Evolutionary conservation across 2,329 filamentous ascomycete species (phyloP), one percentile per base, ranked within the genome.

Genomic region (Cladosporium sp.): DNA sequence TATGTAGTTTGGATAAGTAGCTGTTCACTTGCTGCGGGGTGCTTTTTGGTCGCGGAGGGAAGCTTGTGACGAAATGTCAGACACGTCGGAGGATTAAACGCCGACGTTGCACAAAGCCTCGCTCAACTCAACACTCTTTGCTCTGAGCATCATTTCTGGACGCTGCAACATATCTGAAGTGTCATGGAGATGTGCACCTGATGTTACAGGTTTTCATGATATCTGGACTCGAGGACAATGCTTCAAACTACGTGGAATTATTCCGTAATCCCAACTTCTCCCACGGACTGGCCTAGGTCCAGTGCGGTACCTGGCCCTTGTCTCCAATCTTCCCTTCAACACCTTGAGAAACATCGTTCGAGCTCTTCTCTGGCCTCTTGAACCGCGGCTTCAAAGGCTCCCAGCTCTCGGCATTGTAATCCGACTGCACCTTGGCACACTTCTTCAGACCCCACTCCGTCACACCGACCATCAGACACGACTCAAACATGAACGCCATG

Each of bases 331-430:
- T 43, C 3, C 62, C 63, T 13, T 59, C 38, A 3, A 31, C 46
- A 13, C 49, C 56, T 18, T 53, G 38, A 32, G 51, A 46, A 10
- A 49, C 45, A 18, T 58, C 59, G 52, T 62, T 64, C 19, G 53
- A 50, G 13, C 61, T 56, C 50, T 57, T 54, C 35, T 50, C 54
- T 22, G 58, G 58, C 49, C 61, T 40, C 42, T 52, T 33, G 56
- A 77, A 78, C 51, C 71, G 72, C 54, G 74, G 65, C 63, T 75
- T 75, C 59, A 78, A 57, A 11, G 71, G 68, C 60, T 73, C 83
- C 89, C 89, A 95, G 66, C 87, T 91, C 74, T 95, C 86, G 53
- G 84, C 81, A 65, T 83, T 90, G 64, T 93, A 95, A 53, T 80
- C 80, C 59, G 82, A 76, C 72, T 87, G 85, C 38, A 87, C 79